Conservation (phyloP, 192 early-diverging fungal species). For the Podila clonocystis region DNA sequence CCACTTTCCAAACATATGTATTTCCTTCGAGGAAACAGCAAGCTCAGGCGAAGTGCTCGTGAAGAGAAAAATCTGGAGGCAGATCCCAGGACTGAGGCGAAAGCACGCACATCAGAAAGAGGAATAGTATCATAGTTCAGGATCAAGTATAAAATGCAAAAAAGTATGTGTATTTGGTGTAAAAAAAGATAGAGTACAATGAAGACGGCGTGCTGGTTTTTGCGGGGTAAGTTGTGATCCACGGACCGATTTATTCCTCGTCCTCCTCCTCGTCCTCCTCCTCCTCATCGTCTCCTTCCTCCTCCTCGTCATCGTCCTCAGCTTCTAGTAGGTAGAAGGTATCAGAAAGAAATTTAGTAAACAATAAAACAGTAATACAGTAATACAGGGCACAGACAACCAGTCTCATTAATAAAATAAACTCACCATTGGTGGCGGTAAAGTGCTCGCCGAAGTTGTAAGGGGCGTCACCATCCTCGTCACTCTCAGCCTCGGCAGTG, state of each 20-base stretch:
- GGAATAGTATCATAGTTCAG: too few species aligned
- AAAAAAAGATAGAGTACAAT: constrained; percentile 12
- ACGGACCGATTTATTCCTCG: not conserved
- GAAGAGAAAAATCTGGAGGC: too few species aligned
- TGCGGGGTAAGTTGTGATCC: too few species aligned
- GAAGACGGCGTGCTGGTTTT: not conserved
- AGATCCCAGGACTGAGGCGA: too few species aligned
- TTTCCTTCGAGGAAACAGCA: too few species aligned
- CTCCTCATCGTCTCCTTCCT: constrained; percentile 17
- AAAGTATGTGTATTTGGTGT: constrained; percentile 2
- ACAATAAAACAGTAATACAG: not conserved
- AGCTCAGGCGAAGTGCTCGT: too few species aligned
- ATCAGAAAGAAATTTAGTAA: not conserved
- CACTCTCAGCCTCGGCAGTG: constrained; percentile 14
- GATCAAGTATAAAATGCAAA: not conserved
- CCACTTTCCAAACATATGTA: too few species aligned
- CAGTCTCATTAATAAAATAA: not conserved
- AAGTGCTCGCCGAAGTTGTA: constrained; percentile 50
- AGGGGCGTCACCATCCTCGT: constrained; percentile 33
- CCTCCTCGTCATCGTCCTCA: constrained; percentile 24
- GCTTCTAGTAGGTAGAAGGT: constrained; percentile 2
- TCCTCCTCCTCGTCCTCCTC: constrained; percentile 13
- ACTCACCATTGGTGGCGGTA: not conserved
- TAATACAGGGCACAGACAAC: not conserved
- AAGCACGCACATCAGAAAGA: too few species aligned